These are phyloP conservation scores for Saksenaea vasiformis DNA, from an alignment of 371 early-diverging fungal species.

Conservation along the genomic window DNA sequence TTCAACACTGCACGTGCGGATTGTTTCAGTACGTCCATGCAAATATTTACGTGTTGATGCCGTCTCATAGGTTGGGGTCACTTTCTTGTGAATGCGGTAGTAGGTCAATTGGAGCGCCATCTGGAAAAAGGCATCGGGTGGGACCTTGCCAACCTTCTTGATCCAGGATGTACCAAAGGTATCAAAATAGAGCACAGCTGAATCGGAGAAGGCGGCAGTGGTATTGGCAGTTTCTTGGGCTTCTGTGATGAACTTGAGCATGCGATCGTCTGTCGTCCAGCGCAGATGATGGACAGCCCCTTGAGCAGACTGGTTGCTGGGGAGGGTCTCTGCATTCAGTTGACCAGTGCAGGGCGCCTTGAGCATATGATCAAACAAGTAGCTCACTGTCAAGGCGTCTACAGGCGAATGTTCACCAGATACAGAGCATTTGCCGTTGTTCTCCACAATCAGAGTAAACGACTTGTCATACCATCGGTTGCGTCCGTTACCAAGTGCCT, in stretches of 20 bases:
- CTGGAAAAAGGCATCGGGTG: conserved; percentile 89
- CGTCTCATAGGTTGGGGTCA: conserved; percentile 82
- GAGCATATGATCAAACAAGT: conserved; percentile 61
- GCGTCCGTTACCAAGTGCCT: conserved; percentile 52
- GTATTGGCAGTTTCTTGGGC: conserved; percentile 58
- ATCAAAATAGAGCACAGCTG: conserved; percentile 62
- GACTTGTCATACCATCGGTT: conserved; percentile 92
- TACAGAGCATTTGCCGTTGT: conserved; percentile 71
- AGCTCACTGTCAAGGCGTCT: conserved; percentile 76
- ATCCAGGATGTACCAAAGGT: conserved; percentile 51
- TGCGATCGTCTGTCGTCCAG: conserved; percentile 54
- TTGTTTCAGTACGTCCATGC: conserved; percentile 88
- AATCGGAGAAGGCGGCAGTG: conserved; percentile 63
- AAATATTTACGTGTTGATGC: conserved; percentile 77
- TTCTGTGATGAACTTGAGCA: conserved; percentile 46
- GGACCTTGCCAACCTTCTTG: conserved; percentile 68
- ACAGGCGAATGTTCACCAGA: conserved; percentile 86
- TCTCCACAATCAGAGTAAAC: conserved; percentile 62
- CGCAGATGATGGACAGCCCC: conserved; percentile 39
- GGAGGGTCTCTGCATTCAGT: neutral
- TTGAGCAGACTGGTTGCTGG: conserved; percentile 5
- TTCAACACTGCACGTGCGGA: conserved; percentile 71
- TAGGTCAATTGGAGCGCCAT: conserved; percentile 86
- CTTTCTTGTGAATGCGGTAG: conserved; percentile 66
- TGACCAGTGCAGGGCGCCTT: conserved; percentile 38